Evolutionary conservation across 2,329 filamentous ascomycete genomes (phyloP).

Genomic region (Aspergillus sp.): DNA sequence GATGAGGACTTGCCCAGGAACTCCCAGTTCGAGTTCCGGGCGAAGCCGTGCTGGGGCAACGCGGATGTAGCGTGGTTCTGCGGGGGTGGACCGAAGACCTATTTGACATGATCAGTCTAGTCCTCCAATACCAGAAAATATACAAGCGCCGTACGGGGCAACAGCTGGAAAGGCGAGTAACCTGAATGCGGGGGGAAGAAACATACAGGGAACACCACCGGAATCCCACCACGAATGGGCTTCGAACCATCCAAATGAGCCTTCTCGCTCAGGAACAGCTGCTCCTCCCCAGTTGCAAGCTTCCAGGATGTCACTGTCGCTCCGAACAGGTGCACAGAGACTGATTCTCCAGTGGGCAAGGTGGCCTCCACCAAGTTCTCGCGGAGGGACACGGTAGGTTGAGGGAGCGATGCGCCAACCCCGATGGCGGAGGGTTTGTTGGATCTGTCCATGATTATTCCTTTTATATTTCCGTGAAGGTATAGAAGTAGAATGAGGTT

Average conservation of each 20-base stretch:
- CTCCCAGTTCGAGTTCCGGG: conserved; percentile 83
- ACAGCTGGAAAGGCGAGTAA: too few species aligned
- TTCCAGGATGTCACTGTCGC: conserved; percentile 94
- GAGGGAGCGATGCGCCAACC: conserved; percentile 63
- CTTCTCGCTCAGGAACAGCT: conserved; percentile 74
- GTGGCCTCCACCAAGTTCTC: conserved; percentile 68
- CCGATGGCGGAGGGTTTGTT: conserved; percentile 75
- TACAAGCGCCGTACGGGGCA: not conserved
- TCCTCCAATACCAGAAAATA: too few species aligned
- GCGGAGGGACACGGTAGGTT: conserved; percentile 68
- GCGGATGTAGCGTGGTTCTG: conserved; percentile 66
- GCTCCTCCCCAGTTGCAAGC: conserved; percentile 66
- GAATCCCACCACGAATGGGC: conserved; percentile 83
- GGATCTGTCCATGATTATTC: conserved; percentile 59
- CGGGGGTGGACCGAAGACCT: conserved; percentile 77
- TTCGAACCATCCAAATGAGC: conserved; percentile 79
- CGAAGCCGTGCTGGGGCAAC: conserved; percentile 91
- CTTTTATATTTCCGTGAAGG: not conserved
- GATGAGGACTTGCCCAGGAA: conserved; percentile 81
- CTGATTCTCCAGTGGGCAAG: conserved; percentile 76
- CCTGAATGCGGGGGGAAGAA: too few species aligned
- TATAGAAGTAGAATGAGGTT: not conserved
- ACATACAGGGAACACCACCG: conserved; percentile 82
- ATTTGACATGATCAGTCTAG: not conserved
- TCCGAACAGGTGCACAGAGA: conserved; percentile 80